Conservation (phyloP, 371 early-diverging fungal species). For the Gilbertella persicaria region DNA sequence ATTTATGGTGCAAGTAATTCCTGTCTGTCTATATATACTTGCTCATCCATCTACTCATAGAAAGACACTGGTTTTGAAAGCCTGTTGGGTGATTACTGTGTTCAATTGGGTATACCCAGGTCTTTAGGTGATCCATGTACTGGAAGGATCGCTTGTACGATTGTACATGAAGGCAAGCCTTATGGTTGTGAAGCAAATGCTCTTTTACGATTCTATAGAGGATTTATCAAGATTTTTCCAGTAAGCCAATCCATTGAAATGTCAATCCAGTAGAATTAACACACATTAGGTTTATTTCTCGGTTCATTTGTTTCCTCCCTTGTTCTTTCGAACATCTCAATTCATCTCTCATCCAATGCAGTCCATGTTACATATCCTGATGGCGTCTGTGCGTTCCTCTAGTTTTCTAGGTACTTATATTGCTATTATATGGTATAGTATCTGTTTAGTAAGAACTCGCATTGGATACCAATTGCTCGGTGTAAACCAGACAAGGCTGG, state of each 20-base stretch:
- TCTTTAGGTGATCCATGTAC: constrained; percentile 39
- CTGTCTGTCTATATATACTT: neutral
- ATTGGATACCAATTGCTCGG: constrained; percentile 48
- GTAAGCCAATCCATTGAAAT: constrained; percentile 18
- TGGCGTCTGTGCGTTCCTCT: constrained; percentile 57
- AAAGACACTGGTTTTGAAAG: constrained; percentile 38
- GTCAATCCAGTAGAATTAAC: neutral
- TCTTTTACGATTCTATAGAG: constrained; percentile 40
- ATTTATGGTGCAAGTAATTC: constrained; percentile 47
- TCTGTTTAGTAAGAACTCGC: constrained; percentile 58
- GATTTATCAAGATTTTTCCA: constrained; percentile 47
- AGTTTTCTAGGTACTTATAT: constrained; percentile 65
- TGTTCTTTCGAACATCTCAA: constrained; percentile 51
- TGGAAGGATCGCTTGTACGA: constrained; percentile 45
- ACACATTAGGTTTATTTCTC: constrained; percentile 55
- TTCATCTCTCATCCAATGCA: constrained; percentile 36
- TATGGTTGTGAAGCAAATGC: constrained; percentile 48
- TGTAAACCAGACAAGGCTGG: constrained; percentile 33
- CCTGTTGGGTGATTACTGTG: constrained; percentile 39
- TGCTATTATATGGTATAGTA: constrained; percentile 59
- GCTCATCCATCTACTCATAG: constrained; percentile 16
- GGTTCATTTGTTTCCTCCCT: constrained; percentile 60
- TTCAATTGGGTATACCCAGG: constrained; percentile 38
- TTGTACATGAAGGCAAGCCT: constrained; percentile 46
- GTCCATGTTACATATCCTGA: constrained; percentile 42